Evolutionary conservation across 352 stramenopile species (phyloP).

Genomic region (Pythium guiyangense): DNA sequence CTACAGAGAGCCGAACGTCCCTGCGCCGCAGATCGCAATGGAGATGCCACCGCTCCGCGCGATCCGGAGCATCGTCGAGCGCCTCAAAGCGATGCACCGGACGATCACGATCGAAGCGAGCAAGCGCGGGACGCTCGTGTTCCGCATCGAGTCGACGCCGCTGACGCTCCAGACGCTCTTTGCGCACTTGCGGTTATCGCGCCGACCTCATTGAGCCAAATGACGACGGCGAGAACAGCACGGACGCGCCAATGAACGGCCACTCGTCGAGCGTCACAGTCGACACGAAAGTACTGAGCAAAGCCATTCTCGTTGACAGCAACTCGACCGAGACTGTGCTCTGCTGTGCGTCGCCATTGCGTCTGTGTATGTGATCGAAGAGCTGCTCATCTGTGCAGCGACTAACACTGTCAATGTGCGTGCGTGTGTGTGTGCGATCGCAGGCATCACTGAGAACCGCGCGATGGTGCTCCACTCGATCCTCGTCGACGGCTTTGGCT

Average conservation of each 20-base stretch:
- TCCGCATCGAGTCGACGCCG: constrained; percentile 66
- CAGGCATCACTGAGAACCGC: constrained; percentile 72
- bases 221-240: constrained; percentile 19
- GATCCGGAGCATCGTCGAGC: constrained; percentile 66
- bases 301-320: constrained; percentile 68
- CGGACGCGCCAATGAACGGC: constrained; percentile 6
- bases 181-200: constrained; percentile 62
- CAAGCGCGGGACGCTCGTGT: constrained; percentile 53
- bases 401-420: too few relatives aligned
- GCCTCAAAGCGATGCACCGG: constrained; percentile 70
- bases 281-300: constrained; percentile 72
- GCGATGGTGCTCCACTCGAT: constrained; percentile 80
- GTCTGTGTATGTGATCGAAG: background rate
- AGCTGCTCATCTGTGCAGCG: too few relatives aligned
- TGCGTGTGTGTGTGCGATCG: background rate
- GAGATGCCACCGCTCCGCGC: constrained; percentile 71
- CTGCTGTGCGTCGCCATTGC: constrained; percentile 42
- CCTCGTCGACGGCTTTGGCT: constrained; percentile 68
- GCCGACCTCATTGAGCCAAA: constrained; percentile 69
- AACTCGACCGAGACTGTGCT: constrained; percentile 66
- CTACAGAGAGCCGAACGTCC: constrained; percentile 72
- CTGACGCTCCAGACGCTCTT: constrained; percentile 78
- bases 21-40: constrained; percentile 70
- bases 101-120: constrained; percentile 75
- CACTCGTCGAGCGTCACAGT: constrained; percentile 61